Percentiles rank a stretch among this genome's conserved stretches.
These are phyloP conservation scores for Xylariaceae sp. DNA, from an alignment of 2,329 filamentous ascomycete species.

Conservation along the genomic window DNA sequence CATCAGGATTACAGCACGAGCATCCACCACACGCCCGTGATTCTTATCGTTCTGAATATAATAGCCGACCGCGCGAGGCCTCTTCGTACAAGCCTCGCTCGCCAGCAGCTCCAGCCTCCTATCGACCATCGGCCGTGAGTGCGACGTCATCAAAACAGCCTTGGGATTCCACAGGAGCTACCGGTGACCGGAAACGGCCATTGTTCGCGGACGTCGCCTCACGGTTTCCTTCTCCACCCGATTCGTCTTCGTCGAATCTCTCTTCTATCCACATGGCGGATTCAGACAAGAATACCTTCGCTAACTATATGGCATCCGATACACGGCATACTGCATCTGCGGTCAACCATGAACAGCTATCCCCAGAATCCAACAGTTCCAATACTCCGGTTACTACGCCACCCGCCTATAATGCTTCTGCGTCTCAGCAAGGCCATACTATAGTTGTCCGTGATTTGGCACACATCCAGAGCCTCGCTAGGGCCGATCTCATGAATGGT, in stretches of 20 bases:
- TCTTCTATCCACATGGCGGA: conserved; percentile 33
- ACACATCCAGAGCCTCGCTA: conserved; percentile 85
- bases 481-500: conserved; percentile 61
- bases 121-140: conserved; percentile 22
- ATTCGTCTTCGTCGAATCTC: conserved; percentile 46
- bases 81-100: conserved; percentile 24
- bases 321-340: conserved; percentile 27
- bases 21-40: conserved; percentile 43
- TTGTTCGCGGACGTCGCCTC: conserved; percentile 38
- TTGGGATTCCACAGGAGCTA: conserved; percentile 27
- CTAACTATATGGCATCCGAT: conserved; percentile 46
- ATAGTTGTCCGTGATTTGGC: conserved; percentile 84
- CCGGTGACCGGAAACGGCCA: conserved; percentile 20
- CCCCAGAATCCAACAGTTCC: conserved; percentile 27
- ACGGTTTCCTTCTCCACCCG: conserved; percentile 49
- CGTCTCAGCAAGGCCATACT: conserved; percentile 41
- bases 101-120: conserved; percentile 21
- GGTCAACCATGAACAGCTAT: conserved; percentile 26
- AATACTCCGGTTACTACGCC: conserved; percentile 24
- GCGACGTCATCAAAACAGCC: conserved; percentile 29
- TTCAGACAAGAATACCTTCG: conserved; percentile 37
- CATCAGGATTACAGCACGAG: conserved; percentile 41
- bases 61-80: conserved; percentile 30
- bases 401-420: conserved; percentile 33
- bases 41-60: conserved; percentile 36